These are phyloP conservation scores for Diaporthe humulicola DNA, from an alignment of 2,329 filamentous ascomycete genomes.

Conservation along the genomic window DNA sequence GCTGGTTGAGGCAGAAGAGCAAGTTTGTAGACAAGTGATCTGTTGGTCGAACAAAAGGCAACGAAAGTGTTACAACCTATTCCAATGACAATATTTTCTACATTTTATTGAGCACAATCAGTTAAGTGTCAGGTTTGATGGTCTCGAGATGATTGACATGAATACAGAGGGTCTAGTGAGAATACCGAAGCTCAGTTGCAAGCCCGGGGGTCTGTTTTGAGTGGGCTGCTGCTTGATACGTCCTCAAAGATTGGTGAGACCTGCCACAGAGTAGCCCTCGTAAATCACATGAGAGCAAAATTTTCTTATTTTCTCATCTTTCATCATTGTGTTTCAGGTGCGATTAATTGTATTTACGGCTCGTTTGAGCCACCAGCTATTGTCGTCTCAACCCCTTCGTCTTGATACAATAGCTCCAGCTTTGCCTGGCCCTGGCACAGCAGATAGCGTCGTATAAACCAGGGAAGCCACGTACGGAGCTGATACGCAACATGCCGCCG, in stretches of 20 bases:
- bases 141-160: too few species aligned
- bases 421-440: constrained; percentile 49
- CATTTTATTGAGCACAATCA: too few species aligned
- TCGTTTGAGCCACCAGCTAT: background rate
- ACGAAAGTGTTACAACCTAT: too few species aligned
- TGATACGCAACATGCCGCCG: constrained; percentile 51
- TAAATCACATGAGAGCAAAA: background rate
- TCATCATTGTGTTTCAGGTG: background rate
- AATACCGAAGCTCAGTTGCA: too few species aligned
- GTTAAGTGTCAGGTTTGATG: too few species aligned
- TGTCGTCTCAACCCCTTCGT: background rate
- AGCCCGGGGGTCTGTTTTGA: too few species aligned
- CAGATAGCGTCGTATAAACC: constrained; percentile 49
- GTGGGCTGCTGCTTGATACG: too few species aligned
- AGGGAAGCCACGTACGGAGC: constrained; percentile 50
- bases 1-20: background rate
- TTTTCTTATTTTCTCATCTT: background rate
- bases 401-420: constrained; percentile 55
- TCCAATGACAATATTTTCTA: too few species aligned
- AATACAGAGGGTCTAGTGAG: too few species aligned
- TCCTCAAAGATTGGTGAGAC: background rate
- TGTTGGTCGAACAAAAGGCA: background rate
- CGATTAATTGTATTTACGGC: background rate
- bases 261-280: background rate
- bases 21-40: background rate